Percentiles rank a stretch among this genome's conserved stretches.
phyloP scores from a whole-genome alignment of 2,329 filamentous ascomycete genomes.

The Penicillium sp. region DNA sequence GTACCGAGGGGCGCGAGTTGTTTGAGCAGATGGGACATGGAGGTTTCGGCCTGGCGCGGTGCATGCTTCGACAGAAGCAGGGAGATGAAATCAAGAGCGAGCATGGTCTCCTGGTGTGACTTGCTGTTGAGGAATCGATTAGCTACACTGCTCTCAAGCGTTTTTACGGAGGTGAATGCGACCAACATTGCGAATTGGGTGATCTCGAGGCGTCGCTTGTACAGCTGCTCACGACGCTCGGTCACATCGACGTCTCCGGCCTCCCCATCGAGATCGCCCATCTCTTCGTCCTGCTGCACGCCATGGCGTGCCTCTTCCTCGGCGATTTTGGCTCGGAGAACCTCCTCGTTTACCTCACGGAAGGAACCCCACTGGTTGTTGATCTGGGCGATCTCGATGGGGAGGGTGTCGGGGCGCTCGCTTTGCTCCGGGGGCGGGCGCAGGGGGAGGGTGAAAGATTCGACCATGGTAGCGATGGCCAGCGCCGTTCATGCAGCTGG shows the following conservation, averaged over 20 bases:
- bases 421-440: conserved; percentile 58
- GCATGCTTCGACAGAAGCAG: conserved; percentile 81
- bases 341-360: conserved; percentile 75
- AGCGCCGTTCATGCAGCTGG: neutral
- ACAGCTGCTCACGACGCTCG: conserved; percentile 50
- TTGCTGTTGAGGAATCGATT: conserved; percentile 39
- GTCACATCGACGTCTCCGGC: conserved; percentile 43
- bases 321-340: conserved; percentile 71
- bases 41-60: conserved; percentile 71
- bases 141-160: conserved; percentile 7
- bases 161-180: neutral
- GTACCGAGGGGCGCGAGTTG: conserved; percentile 75
- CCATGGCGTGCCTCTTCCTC: conserved; percentile 56
- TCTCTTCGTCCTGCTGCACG: conserved; percentile 51
- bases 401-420: conserved; percentile 66
- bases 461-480: conserved; percentile 39
- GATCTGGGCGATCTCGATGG: conserved; percentile 78
- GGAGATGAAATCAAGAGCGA: conserved; percentile 82
- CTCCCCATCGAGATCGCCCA: conserved; percentile 35
- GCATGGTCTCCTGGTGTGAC: conserved; percentile 58
- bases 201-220: conserved; percentile 54
- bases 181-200: conserved; percentile 51
- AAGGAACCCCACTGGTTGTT: conserved; percentile 81
- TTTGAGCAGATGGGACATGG: conserved; percentile 74
- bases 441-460: conserved; percentile 63